A percentile compares a stretch with the other conserved stretches of the same genome.
Conservation (phyloP, 306 rosid genomes). For the Malus asiatica region DNA sequence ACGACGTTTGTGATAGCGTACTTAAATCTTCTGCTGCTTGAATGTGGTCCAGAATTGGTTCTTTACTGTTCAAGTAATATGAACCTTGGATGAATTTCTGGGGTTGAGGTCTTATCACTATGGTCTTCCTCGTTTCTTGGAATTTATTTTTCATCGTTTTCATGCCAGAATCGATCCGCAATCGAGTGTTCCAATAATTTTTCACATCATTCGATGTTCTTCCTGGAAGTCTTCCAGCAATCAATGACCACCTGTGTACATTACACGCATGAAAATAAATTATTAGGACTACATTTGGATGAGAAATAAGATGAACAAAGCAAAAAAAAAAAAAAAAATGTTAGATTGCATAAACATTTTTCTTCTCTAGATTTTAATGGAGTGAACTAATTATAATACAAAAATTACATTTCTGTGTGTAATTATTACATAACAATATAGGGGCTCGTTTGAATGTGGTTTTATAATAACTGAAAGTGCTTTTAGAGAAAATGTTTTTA, state of each 20-base stretch:
- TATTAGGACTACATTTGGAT: no score
- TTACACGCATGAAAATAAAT: no score
- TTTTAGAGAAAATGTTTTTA: no score
- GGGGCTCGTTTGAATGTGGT: no score
- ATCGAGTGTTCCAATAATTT: constrained; percentile 22
- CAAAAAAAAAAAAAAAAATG: no score
- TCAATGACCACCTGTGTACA: constrained; percentile 21
- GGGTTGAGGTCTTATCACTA: constrained; percentile 17
- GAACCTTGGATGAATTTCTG: constrained; percentile 6
- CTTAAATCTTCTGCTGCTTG: not conserved
- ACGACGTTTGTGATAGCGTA: not conserved
- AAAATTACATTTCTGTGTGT: no score
- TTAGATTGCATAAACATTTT: no score
- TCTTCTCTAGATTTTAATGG: no score
- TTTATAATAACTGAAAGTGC: no score
- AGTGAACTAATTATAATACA: no score
- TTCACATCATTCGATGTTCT: constrained; percentile 29
- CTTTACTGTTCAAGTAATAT: not conserved
- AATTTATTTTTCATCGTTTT: not conserved
- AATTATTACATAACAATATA: no score
- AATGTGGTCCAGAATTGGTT: not conserved
- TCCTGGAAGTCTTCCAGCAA: constrained; percentile 33
- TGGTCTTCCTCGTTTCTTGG: not conserved
- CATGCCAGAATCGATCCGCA: not conserved
- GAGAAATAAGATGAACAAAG: no score